Base-by-base conservation (phyloP, 2,329 filamentous ascomycete genomes). In the Fonsecaea pugnacius region DNA sequence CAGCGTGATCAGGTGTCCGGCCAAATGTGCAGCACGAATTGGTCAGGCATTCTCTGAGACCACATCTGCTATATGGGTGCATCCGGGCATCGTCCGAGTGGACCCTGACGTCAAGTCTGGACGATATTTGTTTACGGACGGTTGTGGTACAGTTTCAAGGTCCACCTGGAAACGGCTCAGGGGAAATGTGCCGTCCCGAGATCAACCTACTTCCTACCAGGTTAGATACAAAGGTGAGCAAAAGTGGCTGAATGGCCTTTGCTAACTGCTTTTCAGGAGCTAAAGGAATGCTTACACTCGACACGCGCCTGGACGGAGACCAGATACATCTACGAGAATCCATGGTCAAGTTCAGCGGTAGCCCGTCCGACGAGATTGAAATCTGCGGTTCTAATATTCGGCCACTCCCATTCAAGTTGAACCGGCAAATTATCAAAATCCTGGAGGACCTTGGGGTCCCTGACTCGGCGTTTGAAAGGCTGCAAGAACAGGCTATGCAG, bases 351-450 rank as follows among this genome's bases (percentile, higher is more conserved):
- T 96, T 95, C 68, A 73, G 82, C 1, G 87, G 86, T 57, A 72
- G 78, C 0, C 81, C 85, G 38, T 77, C 73, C 1, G 74, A 73
- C 4, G 83, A 89, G 56, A 79, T 94, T 1, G 90, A 89, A 66
- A 91, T 92, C 51, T 93, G 90, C 71, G 89, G 89, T 54, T 83
- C 86, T 48, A 87, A 87, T 0, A 86, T 85, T 40, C 86, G 83
- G 57, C 88, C 90, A 0, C 82, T 94, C 6, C 85, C 85, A 0
- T 81, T 93, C 69, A 85, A 87, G 18, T 82, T 96, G 1, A 96
- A 96, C 71, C 87, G 89, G 0, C 91, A 91, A 69, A 81, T 93
- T 66, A 92, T 96, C 77, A 96, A 96, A 73, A 92, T 96, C 5
- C 75, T 96, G 0, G 92, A 96, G 72, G 92, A 96, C 69, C 87